phyloP scores from a whole-genome alignment of 2,329 filamentous ascomycete species.

The Diaporthe australafricana region DNA sequence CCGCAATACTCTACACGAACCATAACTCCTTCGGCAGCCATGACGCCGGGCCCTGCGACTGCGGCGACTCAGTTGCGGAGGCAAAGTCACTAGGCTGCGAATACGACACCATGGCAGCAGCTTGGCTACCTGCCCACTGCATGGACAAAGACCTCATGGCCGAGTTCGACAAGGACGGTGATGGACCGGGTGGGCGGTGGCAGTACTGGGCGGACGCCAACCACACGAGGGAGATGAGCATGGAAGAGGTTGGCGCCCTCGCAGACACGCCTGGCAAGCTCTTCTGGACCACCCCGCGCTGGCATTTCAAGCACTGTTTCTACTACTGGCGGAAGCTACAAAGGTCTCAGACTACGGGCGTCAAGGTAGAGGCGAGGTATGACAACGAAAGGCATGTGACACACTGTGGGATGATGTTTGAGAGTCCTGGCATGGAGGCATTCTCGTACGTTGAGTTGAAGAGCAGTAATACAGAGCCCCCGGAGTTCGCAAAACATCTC shows the following conservation, averaged over 20 bases:
- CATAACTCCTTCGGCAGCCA: not conserved
- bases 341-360: not conserved
- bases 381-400: not conserved
- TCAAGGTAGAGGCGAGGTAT: not conserved
- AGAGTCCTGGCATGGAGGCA: not conserved
- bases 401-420: not conserved
- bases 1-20: not conserved
- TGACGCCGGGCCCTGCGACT: not conserved
- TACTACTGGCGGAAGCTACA: not conserved
- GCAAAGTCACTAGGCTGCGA: not conserved
- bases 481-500: not conserved
- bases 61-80: not conserved
- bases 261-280: not conserved
- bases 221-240: not conserved
- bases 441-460: not conserved
- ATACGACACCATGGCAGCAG: not conserved
- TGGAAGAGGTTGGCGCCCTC: not conserved
- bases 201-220: not conserved
- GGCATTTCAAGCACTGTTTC: constrained; percentile 1
- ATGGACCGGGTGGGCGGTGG: not conserved
- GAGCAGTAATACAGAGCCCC: not conserved
- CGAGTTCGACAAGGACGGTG: not conserved
- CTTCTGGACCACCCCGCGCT: not conserved
- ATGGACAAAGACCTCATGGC: not conserved
- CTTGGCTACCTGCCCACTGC: not conserved